Percentiles rank a stretch among this genome's conserved stretches.
Conservation (phyloP, 1,284 basidiomycete genomes). For the Rhodofomes roseus region DNA sequence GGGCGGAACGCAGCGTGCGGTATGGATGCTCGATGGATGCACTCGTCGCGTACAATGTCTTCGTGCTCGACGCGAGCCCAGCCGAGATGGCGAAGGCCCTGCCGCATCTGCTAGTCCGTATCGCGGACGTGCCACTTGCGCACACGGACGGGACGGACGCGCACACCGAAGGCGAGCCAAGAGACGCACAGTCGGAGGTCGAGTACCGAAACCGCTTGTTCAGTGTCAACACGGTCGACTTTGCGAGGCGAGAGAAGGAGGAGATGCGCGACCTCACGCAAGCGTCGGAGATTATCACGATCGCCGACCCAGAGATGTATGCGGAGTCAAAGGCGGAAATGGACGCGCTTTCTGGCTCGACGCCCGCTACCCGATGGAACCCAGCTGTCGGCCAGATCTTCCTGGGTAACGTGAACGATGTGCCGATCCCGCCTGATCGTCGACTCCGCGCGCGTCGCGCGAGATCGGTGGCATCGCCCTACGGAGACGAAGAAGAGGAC, state of each 20-base stretch:
- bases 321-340: slow-evolving; percentile 9
- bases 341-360: slow-evolving; percentile 27
- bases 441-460: slow-evolving; percentile 24
- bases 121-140: slow-evolving; percentile 21
- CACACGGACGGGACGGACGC: slow-evolving; percentile 31
- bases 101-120: slow-evolving; percentile 44
- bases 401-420: slow-evolving; percentile 77
- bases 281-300: slow-evolving; percentile 60
- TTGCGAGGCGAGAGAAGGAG: slow-evolving; percentile 77
- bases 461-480: slow-evolving; percentile 8
- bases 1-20: slow-evolving; percentile 39
- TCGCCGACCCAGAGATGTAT: slow-evolving; percentile 10
- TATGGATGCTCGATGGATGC: slow-evolving; percentile 20
- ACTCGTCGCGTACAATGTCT: slow-evolving; percentile 81
- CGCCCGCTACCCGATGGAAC: slow-evolving; percentile 45
- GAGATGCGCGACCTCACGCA: slow-evolving; percentile 89
- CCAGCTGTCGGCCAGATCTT: slow-evolving; percentile 61
- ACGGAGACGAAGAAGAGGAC: slow-evolving; percentile 17
- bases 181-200: slow-evolving; percentile 32
- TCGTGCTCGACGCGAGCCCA: slow-evolving; percentile 66
- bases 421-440: slow-evolving; percentile 43
- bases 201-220: slow-evolving; percentile 19
- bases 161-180: slow-evolving; percentile 21
- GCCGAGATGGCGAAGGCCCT: slow-evolving; percentile 44
- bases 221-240: slow-evolving; percentile 62